Conservation (phyloP, 2,329 filamentous ascomycete species). For the Cytospora schulzeri region DNA sequence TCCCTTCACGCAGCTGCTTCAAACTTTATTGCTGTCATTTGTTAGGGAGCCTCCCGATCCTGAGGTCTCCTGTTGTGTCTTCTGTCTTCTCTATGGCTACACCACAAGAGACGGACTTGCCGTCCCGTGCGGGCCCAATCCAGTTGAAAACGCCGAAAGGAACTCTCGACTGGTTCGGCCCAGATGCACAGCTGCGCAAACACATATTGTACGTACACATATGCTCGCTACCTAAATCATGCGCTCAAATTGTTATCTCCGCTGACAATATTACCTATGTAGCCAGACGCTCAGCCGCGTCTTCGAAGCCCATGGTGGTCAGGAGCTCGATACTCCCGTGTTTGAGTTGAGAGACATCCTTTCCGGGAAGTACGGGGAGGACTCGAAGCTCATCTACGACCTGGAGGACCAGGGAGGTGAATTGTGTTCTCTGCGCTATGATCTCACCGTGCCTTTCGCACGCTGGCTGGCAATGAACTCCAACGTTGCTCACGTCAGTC, state of each 20-base stretch:
- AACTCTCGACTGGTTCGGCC: conserved; percentile 70
- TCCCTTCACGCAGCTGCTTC: no score
- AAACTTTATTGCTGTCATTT: no score
- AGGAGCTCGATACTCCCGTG: conserved; percentile 71
- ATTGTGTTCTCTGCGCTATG: conserved; percentile 78
- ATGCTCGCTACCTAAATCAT: no score
- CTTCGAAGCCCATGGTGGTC: conserved; percentile 73
- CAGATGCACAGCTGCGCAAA: conserved; percentile 69
- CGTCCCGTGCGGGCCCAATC: background rate
- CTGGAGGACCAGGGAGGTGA: conserved; percentile 83
- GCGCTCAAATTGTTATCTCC: background rate
- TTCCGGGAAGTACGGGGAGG: conserved; percentile 38
- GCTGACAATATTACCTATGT: background rate
- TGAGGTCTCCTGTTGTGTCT: no score
- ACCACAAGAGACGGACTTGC: background rate
- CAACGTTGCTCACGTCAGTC: conserved; percentile 78
- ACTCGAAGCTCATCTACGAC: conserved; percentile 71
- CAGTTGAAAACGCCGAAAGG: conserved; percentile 79
- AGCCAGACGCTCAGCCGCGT: conserved; percentile 60
- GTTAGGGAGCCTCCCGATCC: no score
- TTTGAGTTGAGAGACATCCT: conserved; percentile 79
- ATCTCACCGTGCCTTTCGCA: conserved; percentile 81
- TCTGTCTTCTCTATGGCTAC: background rate
- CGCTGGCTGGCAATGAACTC: conserved; percentile 92
- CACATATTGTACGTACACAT: conserved; percentile 55